Percentiles rank a stretch among this genome's conserved stretches.
Conservation (phyloP, 2,329 filamentous ascomycete genomes). For the Beauveria asiatica region DNA sequence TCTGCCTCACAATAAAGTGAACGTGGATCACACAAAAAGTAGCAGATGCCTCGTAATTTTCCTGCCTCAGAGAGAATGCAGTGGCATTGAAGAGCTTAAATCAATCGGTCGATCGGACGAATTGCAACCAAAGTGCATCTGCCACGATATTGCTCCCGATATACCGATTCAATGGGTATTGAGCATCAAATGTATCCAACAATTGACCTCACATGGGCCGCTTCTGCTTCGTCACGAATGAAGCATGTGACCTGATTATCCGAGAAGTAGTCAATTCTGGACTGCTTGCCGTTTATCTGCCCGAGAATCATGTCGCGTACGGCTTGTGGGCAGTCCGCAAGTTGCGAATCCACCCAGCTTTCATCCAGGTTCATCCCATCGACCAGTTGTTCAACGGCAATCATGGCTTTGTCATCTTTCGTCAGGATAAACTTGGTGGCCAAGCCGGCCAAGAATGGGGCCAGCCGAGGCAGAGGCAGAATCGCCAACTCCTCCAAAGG, state of each 20-base stretch:
- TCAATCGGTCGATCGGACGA: too few species aligned
- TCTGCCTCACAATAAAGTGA: too few species aligned
- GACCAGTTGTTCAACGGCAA: conserved; percentile 20
- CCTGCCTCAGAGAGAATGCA: neutral
- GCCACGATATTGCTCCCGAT: too few species aligned
- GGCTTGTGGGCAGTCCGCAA: conserved; percentile 4
- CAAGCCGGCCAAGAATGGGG: neutral
- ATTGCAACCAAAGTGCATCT: too few species aligned
- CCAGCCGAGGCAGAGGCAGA: neutral
- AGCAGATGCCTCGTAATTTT: too few species aligned
- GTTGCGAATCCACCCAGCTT: conserved; percentile 15
- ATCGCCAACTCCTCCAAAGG: neutral
- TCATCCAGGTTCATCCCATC: conserved; percentile 19
- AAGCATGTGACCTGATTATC: conserved; percentile 19
- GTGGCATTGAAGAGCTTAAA: too few species aligned
- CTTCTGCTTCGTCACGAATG: conserved; percentile 16
- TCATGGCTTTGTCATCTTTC: conserved; percentile 18
- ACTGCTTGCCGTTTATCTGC: conserved; percentile 14
- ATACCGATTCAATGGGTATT: rapidly evolving
- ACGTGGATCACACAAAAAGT: too few species aligned
- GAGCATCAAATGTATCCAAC: conserved; percentile 13
- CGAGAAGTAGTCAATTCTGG: conserved; percentile 18
- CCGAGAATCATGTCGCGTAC: neutral
- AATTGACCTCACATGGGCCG: conserved; percentile 12
- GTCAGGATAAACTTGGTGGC: neutral